These are phyloP conservation scores for Silene coronaria DNA, from an alignment of 179 eudicot species.

Conservation along the genomic window DNA sequence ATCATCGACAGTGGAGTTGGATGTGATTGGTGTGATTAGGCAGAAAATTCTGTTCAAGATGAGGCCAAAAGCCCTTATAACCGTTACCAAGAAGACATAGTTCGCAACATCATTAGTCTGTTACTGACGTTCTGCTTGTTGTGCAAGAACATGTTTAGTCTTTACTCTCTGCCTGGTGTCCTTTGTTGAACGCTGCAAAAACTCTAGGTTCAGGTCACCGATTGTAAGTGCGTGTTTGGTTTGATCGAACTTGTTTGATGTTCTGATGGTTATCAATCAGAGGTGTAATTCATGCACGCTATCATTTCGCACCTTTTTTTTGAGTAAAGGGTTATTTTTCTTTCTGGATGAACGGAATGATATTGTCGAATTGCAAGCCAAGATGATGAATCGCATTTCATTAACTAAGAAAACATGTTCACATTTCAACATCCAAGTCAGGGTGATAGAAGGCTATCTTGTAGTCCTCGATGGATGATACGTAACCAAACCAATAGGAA, in stretches of 20 bases:
- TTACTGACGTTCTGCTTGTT: background rate
- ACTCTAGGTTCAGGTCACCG: background rate
- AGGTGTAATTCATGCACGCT: background rate
- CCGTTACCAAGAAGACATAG: constrained; percentile 37
- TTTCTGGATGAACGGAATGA: too few relatives aligned
- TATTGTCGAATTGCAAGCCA: too few relatives aligned
- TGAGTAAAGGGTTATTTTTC: background rate
- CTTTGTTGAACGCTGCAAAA: background rate
- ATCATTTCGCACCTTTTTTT: background rate
- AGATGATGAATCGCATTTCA: too few relatives aligned
- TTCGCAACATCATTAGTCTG: background rate
- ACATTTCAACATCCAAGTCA: too few relatives aligned
- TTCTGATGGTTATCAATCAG: background rate
- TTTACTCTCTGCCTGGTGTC: background rate
- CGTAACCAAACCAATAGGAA: too few relatives aligned
- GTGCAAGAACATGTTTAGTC: background rate
- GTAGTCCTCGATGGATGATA: too few relatives aligned
- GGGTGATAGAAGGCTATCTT: too few relatives aligned
- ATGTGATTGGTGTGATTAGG: constrained; percentile 66
- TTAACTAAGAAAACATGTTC: too few relatives aligned
- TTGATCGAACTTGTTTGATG: background rate
- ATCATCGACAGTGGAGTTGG: constrained; percentile 42
- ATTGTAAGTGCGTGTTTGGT: background rate
- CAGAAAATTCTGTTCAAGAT: constrained; percentile 77
- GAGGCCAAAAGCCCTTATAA: constrained; percentile 72